Evolutionary conservation across 371 early-diverging fungal species (phyloP).

Genomic region (Synchytrium microbalum): DNA sequence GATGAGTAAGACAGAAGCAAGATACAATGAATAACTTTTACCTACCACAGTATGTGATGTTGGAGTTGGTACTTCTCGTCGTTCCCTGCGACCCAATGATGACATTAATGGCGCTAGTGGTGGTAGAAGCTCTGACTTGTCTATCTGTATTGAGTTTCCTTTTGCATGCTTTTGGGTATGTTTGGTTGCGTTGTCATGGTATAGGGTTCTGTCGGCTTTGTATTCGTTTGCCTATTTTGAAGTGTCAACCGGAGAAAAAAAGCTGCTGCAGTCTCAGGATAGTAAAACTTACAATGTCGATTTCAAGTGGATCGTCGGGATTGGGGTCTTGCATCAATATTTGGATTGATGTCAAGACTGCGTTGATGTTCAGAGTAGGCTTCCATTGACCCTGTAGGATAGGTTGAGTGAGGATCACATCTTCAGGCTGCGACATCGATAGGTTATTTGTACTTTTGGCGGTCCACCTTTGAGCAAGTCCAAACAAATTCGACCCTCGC

Average conservation of each 20-base stretch:
- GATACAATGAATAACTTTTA: no score
- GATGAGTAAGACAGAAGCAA: no score
- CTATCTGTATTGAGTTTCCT: background rate
- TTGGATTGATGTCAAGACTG: background rate
- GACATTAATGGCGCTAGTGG: no score
- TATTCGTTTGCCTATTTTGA: background rate
- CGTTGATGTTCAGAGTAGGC: background rate
- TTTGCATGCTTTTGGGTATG: background rate
- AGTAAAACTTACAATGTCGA: background rate
- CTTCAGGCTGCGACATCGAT: no score
- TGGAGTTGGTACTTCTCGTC: background rate
- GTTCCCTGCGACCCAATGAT: background rate
- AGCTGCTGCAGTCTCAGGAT: background rate
- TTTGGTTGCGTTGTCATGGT: background rate
- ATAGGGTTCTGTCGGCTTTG: background rate
- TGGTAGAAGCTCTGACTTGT: no score
- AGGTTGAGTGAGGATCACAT: no score
- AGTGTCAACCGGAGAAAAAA: background rate
- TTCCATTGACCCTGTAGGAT: background rate
- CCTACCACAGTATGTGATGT: background rate
- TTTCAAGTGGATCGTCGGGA: background rate
- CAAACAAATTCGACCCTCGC: constrained; percentile 55
- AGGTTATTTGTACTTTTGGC: background rate
- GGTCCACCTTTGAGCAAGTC: constrained; percentile 53
- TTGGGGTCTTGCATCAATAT: background rate